phyloP scores from a whole-genome alignment of 2,329 filamentous ascomycete genomes.

The Fusarium compactum region DNA sequence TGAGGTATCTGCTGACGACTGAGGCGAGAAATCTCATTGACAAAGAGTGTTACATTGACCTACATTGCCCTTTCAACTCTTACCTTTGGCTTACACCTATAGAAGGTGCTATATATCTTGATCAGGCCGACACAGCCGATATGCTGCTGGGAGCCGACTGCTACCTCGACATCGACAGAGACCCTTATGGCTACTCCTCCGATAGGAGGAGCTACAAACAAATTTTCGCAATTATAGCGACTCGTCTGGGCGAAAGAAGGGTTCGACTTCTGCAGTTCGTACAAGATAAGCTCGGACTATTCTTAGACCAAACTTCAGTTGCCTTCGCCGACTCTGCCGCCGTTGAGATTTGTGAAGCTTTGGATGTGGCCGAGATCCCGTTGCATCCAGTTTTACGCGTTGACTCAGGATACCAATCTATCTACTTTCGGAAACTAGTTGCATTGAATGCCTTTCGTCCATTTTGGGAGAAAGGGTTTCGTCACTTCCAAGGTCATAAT shows the following conservation, averaged over 20 bases:
- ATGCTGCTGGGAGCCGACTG: background rate
- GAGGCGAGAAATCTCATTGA: fast-evolving
- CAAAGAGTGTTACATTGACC: too few species aligned
- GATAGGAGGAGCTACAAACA: too few species aligned
- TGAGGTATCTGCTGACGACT: background rate
- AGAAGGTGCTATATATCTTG: fast-evolving
- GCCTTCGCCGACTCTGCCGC: background rate
- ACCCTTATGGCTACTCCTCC: too few species aligned
- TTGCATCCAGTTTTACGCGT: background rate
- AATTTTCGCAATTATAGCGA: too few species aligned
- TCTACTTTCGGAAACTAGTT: too few species aligned
- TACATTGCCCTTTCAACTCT: too few species aligned
- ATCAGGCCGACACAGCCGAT: fast-evolving
- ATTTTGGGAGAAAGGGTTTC: background rate
- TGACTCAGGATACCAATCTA: background rate
- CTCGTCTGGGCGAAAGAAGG: background rate
- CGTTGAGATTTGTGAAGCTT: background rate
- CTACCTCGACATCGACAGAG: too few species aligned
- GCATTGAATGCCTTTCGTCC: too few species aligned
- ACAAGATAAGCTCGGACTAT: fast-evolving
- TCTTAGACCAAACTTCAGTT: background rate
- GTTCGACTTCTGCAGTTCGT: fast-evolving
- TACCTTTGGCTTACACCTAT: too few species aligned
- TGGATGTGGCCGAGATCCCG: background rate
- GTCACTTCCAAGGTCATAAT: background rate